A percentile compares a stretch with the other conserved stretches of the same genome.
Conservation (phyloP, 1,284 basidiomycete genomes). For the Pseudozyma thailandica region DNA sequence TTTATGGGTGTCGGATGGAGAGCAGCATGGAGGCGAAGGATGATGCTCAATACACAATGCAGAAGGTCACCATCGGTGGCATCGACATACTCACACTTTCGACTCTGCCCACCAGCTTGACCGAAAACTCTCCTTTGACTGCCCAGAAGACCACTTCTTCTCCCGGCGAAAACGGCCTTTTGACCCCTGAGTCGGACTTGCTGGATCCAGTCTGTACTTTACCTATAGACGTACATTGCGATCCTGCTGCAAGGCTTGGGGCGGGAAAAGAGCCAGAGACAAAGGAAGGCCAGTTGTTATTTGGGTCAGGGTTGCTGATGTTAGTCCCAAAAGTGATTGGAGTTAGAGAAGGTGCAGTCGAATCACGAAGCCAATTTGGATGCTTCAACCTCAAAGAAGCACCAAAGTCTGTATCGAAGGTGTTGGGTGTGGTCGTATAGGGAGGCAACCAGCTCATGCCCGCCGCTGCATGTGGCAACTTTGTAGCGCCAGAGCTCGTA, state of each 20-base stretch:
- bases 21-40: neutral
- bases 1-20: too few relatives aligned
- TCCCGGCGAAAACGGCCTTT: slow-evolving; percentile 22
- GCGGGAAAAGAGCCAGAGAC: neutral
- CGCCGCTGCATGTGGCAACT: too few relatives aligned
- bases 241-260: neutral
- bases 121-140: slow-evolving; percentile 25
- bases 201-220: neutral
- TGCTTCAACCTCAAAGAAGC: slow-evolving; percentile 19
- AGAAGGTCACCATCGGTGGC: too few relatives aligned
- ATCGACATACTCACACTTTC: slow-evolving; percentile 31
- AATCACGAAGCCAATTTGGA: slow-evolving; percentile 23
- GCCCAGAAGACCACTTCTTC: slow-evolving; percentile 45
- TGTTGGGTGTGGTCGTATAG: too few relatives aligned
- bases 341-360: neutral
- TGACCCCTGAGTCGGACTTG: neutral
- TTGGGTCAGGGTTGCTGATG: neutral
- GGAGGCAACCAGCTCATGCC: too few relatives aligned
- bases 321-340: neutral
- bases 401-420: neutral
- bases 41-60: neutral
- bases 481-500: too few relatives aligned
- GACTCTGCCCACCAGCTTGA: slow-evolving; percentile 28
- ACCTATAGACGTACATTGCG: neutral
- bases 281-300: neutral